These are phyloP conservation scores for Aeminium ludgeri DNA, from an alignment of 495 filamentous ascomycete species.

Conservation along the genomic window DNA sequence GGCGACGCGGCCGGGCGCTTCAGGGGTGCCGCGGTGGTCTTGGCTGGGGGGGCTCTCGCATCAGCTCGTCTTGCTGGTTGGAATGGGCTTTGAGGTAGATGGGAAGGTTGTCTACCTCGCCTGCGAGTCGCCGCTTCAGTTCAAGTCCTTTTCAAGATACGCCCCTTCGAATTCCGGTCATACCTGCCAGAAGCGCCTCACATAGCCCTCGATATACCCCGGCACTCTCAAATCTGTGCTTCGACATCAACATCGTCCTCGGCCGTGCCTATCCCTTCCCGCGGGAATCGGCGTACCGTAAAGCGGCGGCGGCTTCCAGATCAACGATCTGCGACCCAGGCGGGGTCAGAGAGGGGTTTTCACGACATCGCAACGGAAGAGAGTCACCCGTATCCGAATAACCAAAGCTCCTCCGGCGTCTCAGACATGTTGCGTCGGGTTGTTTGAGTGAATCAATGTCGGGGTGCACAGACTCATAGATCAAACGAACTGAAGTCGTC, in stretches of 20 bases:
- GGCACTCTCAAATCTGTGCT: slow-evolving; percentile 60
- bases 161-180: slow-evolving; percentile 1
- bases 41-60: slow-evolving; percentile 34
- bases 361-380: not conserved
- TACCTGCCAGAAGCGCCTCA: slow-evolving; percentile 97
- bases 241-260: not conserved
- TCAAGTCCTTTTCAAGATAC: slow-evolving; percentile 7
- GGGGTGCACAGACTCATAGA: no score
- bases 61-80: not conserved
- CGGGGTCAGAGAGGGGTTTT: not conserved
- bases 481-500: no score
- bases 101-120: slow-evolving; percentile 33
- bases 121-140: slow-evolving; percentile 25
- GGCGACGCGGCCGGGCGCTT: slow-evolving; percentile 75
- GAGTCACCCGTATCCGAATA: slow-evolving; percentile 21
- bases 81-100: not conserved
- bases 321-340: slow-evolving; percentile 51
- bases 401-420: slow-evolving; percentile 13
- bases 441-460: no score
- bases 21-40: slow-evolving; percentile 86
- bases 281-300: slow-evolving; percentile 45
- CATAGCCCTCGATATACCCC: slow-evolving; percentile 86
- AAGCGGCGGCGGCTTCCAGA: slow-evolving; percentile 96
- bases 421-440: slow-evolving; percentile 1
- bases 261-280: not conserved